Conservation (phyloP, 805 yeast genomes). For the Nakazawaea siamensis region DNA sequence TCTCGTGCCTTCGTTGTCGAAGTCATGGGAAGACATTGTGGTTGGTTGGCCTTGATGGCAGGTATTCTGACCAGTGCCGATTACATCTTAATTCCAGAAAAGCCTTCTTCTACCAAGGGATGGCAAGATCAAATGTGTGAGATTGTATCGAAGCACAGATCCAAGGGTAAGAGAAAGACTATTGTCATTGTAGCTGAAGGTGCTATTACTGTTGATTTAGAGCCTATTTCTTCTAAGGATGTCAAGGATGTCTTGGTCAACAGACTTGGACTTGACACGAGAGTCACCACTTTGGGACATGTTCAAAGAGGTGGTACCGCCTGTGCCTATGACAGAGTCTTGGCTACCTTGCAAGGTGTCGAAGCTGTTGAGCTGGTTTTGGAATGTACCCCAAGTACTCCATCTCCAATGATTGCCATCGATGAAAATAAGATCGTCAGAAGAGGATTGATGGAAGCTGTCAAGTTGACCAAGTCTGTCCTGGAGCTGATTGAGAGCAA, state of each 20-base stretch:
- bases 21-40: conserved; percentile 88
- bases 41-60: conserved; percentile 79
- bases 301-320: conserved; percentile 84
- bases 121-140: conserved; percentile 66
- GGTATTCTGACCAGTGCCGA: conserved; percentile 79
- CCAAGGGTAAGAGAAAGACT: conserved; percentile 68
- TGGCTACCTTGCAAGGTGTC: conserved; percentile 76
- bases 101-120: conserved; percentile 52
- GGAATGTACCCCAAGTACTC: conserved; percentile 60
- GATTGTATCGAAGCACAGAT: conserved; percentile 56
- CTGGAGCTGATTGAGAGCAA: conserved; percentile 60
- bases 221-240: conserved; percentile 57
- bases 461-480: conserved; percentile 59
- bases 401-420: conserved; percentile 73
- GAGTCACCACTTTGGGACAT: conserved; percentile 73
- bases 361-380: conserved; percentile 73
- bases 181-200: conserved; percentile 82
- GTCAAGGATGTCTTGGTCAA: conserved; percentile 60
- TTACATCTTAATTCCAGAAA: conserved; percentile 73
- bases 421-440: conserved; percentile 64
- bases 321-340: conserved; percentile 61
- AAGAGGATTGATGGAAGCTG: conserved; percentile 66
- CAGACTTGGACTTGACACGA: conserved; percentile 63
- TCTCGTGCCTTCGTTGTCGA: conserved; percentile 79
- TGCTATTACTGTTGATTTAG: conserved; percentile 62